A percentile compares a stretch with the other conserved stretches of the same genome.
Conservation (phyloP, 75 land plant species). For the Gnetum montanum region DNA sequence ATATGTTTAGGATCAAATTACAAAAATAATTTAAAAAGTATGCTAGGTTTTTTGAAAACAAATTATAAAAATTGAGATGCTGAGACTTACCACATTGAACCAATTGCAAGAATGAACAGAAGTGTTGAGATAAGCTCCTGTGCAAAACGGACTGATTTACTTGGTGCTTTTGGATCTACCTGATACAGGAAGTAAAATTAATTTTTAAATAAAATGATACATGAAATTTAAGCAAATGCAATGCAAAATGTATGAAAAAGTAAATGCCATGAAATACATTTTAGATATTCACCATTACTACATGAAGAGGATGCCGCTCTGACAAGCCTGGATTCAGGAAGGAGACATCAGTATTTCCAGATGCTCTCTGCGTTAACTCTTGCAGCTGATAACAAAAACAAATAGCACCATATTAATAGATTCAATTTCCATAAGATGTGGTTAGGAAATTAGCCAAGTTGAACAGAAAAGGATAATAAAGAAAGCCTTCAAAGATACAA, state of each 20-base stretch:
- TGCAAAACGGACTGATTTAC: constrained; percentile 58
- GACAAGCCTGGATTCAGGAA: constrained; percentile 76
- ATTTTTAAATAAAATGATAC: too few species aligned
- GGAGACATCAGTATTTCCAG: constrained; percentile 67
- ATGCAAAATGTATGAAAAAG: too few species aligned
- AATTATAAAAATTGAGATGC: too few species aligned
- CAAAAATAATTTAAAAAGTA: too few species aligned
- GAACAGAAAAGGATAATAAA: background rate
- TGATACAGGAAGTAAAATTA: constrained; percentile 11
- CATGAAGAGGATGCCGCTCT: constrained; percentile 94
- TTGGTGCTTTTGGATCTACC: constrained; percentile 89
- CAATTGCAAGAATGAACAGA: constrained; percentile 71
- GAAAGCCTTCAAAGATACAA: too few species aligned
- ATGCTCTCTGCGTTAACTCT: constrained; percentile 82
- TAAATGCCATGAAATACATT: too few species aligned
- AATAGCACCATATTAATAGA: background rate
- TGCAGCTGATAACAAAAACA: constrained; percentile 47
- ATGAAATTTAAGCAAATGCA: background rate
- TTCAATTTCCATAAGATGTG: background rate
- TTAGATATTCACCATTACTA: constrained; percentile 73
- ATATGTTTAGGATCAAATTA: too few species aligned
- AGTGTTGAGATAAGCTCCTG: constrained; percentile 88
- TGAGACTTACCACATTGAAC: constrained; percentile 66
- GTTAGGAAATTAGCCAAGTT: background rate
- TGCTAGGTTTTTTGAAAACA: too few species aligned